Evolutionary conservation across 2,329 filamentous ascomycete species (phyloP).

Genomic region (Emergomyces africanus): DNA sequence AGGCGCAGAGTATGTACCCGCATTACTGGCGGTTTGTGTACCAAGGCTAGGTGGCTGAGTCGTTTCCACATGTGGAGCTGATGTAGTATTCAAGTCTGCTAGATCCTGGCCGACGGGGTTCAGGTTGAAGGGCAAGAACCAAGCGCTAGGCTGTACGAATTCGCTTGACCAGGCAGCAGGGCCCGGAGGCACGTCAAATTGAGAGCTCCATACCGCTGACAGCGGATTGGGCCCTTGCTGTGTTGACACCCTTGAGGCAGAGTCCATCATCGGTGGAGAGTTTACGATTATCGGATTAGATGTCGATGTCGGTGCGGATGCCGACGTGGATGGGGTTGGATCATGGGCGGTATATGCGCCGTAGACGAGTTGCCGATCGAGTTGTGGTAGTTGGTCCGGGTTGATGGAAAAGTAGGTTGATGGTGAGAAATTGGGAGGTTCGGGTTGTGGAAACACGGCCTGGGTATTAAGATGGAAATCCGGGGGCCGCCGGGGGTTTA

Average conservation of each 20-base stretch:
- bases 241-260: neutral
- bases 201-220: conserved; percentile 22
- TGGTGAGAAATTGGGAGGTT: conserved; percentile 18
- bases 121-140: conserved; percentile 91
- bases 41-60: neutral
- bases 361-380: conserved; percentile 66
- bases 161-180: conserved; percentile 18
- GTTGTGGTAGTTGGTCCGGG: conserved; percentile 45
- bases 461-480: conserved; percentile 26
- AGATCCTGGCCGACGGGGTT: conserved; percentile 41
- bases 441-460: conserved; percentile 21
- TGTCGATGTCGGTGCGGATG: neutral
- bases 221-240: conserved; percentile 12
- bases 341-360: conserved; percentile 53
- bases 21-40: neutral
- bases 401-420: conserved; percentile 26
- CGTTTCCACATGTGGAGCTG: neutral
- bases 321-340: conserved; percentile 21
- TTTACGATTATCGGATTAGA: neutral
- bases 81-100: conserved; percentile 5
- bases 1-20: neutral
- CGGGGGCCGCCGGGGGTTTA: conserved; percentile 5
- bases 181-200: conserved; percentile 21
- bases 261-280: neutral
- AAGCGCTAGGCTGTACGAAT: conserved; percentile 47